Conservation (phyloP, 768 basidiomycete genomes). For the Lentinus tigrinus region DNA sequence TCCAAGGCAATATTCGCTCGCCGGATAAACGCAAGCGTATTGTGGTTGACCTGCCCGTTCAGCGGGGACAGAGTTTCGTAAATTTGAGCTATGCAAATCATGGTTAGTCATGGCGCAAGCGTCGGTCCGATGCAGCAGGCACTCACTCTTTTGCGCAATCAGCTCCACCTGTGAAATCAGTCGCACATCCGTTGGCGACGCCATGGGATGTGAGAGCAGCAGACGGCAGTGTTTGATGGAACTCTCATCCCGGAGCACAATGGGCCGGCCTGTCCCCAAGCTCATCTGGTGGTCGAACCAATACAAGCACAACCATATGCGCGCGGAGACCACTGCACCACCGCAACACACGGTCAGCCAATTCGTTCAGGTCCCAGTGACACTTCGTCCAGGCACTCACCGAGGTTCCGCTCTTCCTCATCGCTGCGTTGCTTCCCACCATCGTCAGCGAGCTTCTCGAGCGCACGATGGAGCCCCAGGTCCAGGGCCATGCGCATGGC, state of each 20-base stretch:
- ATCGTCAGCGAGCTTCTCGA: conserved; percentile 86
- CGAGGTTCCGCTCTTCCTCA: conserved; percentile 75
- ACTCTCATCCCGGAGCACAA: conserved; percentile 85
- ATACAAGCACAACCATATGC: conserved; percentile 93
- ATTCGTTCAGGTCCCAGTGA: neutral
- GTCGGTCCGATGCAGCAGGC: neutral
- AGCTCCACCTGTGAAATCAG: conserved; percentile 87
- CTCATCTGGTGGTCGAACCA: conserved; percentile 99
- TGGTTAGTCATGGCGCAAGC: neutral
- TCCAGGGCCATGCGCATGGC: conserved; percentile 96
- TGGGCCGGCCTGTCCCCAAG: conserved; percentile 86
- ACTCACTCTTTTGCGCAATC: conserved; percentile 85
- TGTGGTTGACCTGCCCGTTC: conserved; percentile 83
- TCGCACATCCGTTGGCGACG: conserved; percentile 85
- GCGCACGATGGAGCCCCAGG: conserved; percentile 86
- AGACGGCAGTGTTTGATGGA: conserved; percentile 84
- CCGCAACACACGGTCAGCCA: neutral
- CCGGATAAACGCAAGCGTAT: conserved; percentile 82
- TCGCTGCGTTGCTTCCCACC: conserved; percentile 55
- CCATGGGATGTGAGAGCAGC: conserved; percentile 82
- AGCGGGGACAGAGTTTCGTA: conserved; percentile 86
- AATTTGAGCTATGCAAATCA: conserved; percentile 70
- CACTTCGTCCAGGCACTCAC: neutral
- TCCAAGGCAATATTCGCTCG: conserved; percentile 85
- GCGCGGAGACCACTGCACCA: conserved; percentile 75